Evolutionary conservation across 805 yeast genomes (phyloP).

Genomic region (Zygosaccharomyces bisporus): DNA sequence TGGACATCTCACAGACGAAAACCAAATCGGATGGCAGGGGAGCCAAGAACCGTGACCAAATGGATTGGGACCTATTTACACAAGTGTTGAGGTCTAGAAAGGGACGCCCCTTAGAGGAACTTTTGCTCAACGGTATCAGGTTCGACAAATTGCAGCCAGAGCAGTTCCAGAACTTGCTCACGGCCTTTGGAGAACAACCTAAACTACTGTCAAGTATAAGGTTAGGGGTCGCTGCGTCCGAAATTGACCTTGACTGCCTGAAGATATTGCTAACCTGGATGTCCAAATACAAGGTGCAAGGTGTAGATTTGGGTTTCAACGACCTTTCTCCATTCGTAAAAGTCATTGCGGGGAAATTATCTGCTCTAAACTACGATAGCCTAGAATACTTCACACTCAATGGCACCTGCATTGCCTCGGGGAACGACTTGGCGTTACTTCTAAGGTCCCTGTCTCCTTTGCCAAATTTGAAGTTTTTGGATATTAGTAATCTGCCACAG

Average conservation of each 20-base stretch:
- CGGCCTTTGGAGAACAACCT: constrained; percentile 47
- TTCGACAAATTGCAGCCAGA: constrained; percentile 45
- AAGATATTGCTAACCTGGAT: constrained; percentile 59
- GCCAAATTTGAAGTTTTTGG: constrained; percentile 65
- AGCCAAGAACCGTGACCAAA: constrained; percentile 54
- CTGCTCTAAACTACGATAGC: constrained; percentile 20
- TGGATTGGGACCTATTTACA: constrained; percentile 79
- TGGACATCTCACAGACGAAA: constrained; percentile 69
- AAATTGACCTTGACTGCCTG: constrained; percentile 57
- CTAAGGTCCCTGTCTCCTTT: constrained; percentile 50
- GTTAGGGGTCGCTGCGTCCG: constrained; percentile 75
- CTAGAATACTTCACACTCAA: constrained; percentile 58
- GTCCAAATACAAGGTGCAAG: constrained; percentile 41
- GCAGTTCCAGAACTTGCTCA: constrained; percentile 52
- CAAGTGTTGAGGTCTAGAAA: constrained; percentile 65
- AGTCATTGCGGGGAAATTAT: constrained; percentile 25
- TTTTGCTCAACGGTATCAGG: constrained; percentile 76
- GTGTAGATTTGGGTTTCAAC: constrained; percentile 82
- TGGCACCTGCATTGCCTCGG: constrained; percentile 54
- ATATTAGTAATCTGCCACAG: constrained; percentile 64
- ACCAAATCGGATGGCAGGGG: constrained; percentile 36
- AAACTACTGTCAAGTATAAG: constrained; percentile 33
- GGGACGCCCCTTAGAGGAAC: constrained; percentile 62
- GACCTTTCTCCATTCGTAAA: constrained; percentile 44
- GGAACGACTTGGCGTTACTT: constrained; percentile 47